These are phyloP conservation scores for Puccinia brachypodii DNA, from an alignment of 1,284 basidiomycete species.

Conservation along the genomic window DNA sequence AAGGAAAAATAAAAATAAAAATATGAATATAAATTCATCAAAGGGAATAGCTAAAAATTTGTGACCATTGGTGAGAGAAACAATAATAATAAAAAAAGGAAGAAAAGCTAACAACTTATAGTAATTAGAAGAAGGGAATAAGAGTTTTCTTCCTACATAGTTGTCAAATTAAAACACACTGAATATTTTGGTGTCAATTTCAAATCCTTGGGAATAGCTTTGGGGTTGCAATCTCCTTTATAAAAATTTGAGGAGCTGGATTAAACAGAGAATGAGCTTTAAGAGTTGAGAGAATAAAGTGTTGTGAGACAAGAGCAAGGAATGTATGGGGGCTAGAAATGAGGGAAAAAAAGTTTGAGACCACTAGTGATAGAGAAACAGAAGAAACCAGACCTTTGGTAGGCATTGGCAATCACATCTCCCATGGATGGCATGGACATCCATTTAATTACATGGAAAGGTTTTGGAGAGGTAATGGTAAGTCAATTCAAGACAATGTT, in stretches of 20 bases:
- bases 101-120: too few species aligned
- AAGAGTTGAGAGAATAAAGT: background rate
- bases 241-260: background rate
- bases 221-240: background rate
- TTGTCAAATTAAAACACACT: background rate
- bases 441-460: background rate
- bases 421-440: background rate
- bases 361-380: background rate
- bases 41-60: too few species aligned
- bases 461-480: too few species aligned
- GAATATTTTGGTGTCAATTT: background rate
- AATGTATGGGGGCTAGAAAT: background rate
- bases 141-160: too few species aligned
- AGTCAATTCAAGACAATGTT: too few species aligned
- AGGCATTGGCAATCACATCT: background rate
- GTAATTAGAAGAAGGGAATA: too few species aligned
- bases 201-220: background rate
- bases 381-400: background rate
- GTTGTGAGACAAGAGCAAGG: background rate
- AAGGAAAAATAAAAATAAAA: too few species aligned
- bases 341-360: slow-evolving; percentile 12
- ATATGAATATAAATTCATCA: too few species aligned
- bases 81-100: too few species aligned
- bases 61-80: too few species aligned
- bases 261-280: background rate